Percentiles rank a stretch among this genome's conserved stretches.
phyloP scores from a whole-genome alignment of 192 early-diverging fungal species.

The Backusella macrospora region DNA sequence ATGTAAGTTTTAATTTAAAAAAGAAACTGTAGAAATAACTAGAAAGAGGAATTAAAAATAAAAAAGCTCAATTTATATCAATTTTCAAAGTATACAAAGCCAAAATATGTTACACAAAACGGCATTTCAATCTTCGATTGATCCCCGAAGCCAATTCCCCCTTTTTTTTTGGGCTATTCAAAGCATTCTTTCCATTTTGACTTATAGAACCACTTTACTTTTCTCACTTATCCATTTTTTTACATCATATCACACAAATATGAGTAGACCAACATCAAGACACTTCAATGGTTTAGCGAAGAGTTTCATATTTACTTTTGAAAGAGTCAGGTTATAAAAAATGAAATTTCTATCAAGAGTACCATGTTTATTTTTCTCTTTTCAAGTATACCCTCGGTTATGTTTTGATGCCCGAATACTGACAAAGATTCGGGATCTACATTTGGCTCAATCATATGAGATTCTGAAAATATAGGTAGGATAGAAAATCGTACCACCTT shows the following conservation, averaged over 20 bases:
- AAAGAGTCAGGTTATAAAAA: neutral
- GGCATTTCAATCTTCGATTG: neutral
- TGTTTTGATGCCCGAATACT: neutral
- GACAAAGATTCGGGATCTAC: neutral
- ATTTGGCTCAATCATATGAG: neutral
- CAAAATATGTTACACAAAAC: constrained; percentile 4
- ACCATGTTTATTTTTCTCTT: neutral
- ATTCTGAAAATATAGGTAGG: neutral
- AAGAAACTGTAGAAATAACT: constrained; percentile 8
- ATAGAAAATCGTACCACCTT: neutral
- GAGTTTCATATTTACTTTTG: neutral
- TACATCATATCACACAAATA: constrained; percentile 8
- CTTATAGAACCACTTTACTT: neutral
- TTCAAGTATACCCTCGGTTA: neutral
- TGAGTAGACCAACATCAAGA: neutral
- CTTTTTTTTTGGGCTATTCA: neutral
- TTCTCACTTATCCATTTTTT: neutral
- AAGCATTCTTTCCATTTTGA: neutral
- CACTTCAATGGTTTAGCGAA: neutral
- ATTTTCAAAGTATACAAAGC: neutral
- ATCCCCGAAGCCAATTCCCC: constrained; percentile 15
- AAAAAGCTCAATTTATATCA: neutral
- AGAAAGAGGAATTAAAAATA: constrained; percentile 24
- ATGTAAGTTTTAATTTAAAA: constrained; percentile 13
- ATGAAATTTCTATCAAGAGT: neutral